A percentile compares a stretch with the other conserved stretches of the same genome.
These are phyloP conservation scores for Thoreauomyces humboldtii DNA, from an alignment of 192 early-diverging fungal genomes.

Conservation along the genomic window DNA sequence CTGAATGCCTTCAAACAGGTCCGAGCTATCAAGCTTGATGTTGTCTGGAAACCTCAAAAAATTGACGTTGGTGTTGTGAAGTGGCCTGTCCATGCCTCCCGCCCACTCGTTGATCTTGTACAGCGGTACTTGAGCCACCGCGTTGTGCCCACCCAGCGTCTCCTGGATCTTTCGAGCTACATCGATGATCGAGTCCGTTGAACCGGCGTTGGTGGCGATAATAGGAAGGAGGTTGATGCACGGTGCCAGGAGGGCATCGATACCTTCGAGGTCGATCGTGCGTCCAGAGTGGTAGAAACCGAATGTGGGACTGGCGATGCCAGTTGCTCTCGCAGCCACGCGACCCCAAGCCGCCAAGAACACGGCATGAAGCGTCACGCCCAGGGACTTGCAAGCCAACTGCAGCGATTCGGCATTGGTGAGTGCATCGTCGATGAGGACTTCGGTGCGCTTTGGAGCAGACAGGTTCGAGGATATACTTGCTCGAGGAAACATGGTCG, in stretches of 20 bases:
- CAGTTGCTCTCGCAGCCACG: not conserved
- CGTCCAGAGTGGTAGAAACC: slow-evolving; percentile 21
- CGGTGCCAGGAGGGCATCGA: slow-evolving; percentile 1
- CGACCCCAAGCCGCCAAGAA: slow-evolving; percentile 20
- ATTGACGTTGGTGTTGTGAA: slow-evolving; percentile 10
- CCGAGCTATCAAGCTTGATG: not conserved
- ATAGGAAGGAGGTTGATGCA: slow-evolving; percentile 21
- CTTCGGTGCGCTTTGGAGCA: not conserved
- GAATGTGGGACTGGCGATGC: not conserved
- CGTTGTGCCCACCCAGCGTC: not conserved
- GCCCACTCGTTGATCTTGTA: slow-evolving; percentile 10
- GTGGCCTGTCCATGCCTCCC: not conserved
- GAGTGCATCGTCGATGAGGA: not conserved
- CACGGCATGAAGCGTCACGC: slow-evolving; percentile 12
- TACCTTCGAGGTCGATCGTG: not conserved
- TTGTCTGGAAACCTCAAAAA: slow-evolving; percentile 14
- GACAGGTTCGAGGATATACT: no score
- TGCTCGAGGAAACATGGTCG: no score
- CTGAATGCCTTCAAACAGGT: not conserved
- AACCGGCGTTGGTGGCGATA: not conserved
- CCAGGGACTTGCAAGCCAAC: not conserved
- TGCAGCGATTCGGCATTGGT: not conserved
- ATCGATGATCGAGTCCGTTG: not conserved
- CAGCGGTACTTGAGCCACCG: not conserved
- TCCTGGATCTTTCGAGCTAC: slow-evolving; percentile 13